Evolutionary conservation across 331 rosid genomes (phyloP), one percentile per base, ranked within the genome.

Genomic region (Prunus yedoensis): DNA sequence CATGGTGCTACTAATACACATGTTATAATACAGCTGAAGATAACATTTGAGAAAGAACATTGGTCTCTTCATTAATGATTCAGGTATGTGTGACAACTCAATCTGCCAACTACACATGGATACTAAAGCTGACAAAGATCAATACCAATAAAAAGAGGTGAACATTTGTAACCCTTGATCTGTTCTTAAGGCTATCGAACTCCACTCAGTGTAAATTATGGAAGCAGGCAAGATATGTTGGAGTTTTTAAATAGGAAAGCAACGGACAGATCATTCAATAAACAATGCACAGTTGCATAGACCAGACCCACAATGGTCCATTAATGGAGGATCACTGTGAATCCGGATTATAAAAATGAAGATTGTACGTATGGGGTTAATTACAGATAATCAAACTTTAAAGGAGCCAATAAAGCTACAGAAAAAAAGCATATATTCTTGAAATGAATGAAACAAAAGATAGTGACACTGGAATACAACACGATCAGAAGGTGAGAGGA

Each of bases 401-500:
- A 80, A 86, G 77, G 45, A 53, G 65, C 25, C 43, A 66, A 49
- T 60, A 68, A 59, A 43, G 5, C 73, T n/a, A 25, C 3, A 74
- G 32, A 32, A 80, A 69, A 74, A 58, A 81, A 74, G 61, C 51
- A 54, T 74, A 83, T 83, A 81, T 88, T 82, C 82, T 83, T 70
- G 64, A 74, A 79, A 52, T 67, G 76, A 88, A 83, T 79, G 88
- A 70, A 86, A 81, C 85, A 88, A 86, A 85, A 80, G 85, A 82
- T 67, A 78, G 86, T 80, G 92, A 82, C 89, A 77, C 59, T 18
- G 81, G 50, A 66, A 81, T 73, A 84, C 5, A 30, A 63, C 63
- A 74, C 57, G 61, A 23, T 73, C n/a, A 63, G 16, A 15, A 32
- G 49, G 27, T 63, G 15, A 17, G 49, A 63, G 28, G 47, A 73